Evolutionary conservation across 208 protist genomes (phyloP).

Genomic region (Leishmania arabica): DNA sequence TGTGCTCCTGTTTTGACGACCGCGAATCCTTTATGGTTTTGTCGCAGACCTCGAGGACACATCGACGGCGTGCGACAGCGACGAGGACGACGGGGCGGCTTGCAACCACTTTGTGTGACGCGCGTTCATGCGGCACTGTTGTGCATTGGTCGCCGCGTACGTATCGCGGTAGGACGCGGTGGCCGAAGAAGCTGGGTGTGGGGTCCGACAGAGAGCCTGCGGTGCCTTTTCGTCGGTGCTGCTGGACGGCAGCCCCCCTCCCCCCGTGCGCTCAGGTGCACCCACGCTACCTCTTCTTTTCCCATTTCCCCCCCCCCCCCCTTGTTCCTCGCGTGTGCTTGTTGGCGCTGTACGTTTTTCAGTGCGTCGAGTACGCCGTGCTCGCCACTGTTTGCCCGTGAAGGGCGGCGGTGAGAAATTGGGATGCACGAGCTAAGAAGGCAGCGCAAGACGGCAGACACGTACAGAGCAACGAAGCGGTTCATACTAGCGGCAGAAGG

Average conservation of each 20-base stretch:
- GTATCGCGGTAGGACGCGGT: neutral
- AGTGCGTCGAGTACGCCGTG: neutral
- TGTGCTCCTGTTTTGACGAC: slow-evolving; percentile 13
- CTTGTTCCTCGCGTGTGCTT: neutral
- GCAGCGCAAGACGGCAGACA: neutral
- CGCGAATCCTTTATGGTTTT: slow-evolving; percentile 2
- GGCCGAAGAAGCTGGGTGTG: neutral
- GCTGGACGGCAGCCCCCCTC: neutral
- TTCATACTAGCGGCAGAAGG: neutral
- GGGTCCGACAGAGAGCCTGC: neutral
- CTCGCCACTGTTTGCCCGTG: neutral
- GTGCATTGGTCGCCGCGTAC: neutral
- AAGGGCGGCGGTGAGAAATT: neutral
- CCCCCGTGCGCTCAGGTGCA: neutral
- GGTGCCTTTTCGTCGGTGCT: neutral
- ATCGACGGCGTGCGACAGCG: neutral
- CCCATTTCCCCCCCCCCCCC: no score
- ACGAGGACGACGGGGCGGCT: neutral
- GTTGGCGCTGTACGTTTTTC: neutral
- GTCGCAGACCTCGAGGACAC: slow-evolving; percentile 16
- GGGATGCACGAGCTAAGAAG: neutral
- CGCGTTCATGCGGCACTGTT: slow-evolving; percentile 7
- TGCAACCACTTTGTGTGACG: neutral
- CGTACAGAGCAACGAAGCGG: neutral
- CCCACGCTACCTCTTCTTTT: neutral